A percentile compares a stretch with the other conserved stretches of the same genome.
Conservation (phyloP, 1,139 yeast species). For the Lodderomyces margitis region DNA sequence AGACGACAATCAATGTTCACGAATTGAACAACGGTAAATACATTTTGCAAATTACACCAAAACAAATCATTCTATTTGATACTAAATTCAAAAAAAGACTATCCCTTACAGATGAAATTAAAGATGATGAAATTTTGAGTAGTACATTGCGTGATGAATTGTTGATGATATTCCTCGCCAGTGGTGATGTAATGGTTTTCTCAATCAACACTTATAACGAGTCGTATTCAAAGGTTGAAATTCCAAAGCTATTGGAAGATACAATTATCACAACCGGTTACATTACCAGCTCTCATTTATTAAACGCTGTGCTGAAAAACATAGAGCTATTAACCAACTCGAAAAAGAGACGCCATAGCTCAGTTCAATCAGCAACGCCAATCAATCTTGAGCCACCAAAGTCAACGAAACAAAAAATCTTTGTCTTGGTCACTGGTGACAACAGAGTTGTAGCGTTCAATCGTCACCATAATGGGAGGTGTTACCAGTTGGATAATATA, state of each 20-base stretch:
- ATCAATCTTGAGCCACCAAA: conserved; percentile 16
- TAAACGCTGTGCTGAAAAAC: conserved; percentile 44
- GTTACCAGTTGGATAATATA: conserved; percentile 62
- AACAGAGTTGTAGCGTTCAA: conserved; percentile 67
- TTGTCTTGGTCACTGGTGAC: conserved; percentile 73
- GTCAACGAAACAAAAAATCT: conserved; percentile 45
- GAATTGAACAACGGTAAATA: conserved; percentile 57
- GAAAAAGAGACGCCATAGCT: conserved; percentile 33
- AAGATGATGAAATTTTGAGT: conserved; percentile 50
- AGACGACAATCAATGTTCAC: conserved; percentile 66
- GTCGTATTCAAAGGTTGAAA: conserved; percentile 33
- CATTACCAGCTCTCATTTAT: conserved; percentile 47
- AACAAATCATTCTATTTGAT: conserved; percentile 64
- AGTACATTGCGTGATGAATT: conserved; percentile 52
- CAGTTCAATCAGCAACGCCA: conserved; percentile 10
- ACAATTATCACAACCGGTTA: conserved; percentile 70
- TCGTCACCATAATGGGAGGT: conserved; percentile 61
- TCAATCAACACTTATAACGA: conserved; percentile 42
- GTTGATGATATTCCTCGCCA: conserved; percentile 51
- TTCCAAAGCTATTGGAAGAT: conserved; percentile 55
- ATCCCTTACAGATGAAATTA: conserved; percentile 34
- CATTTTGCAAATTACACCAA: conserved; percentile 73
- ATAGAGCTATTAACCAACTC: conserved; percentile 30
- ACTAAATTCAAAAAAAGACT: conserved; percentile 51
- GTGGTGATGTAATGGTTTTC: conserved; percentile 56